Evolutionary conservation across 2,329 filamentous ascomycete genomes (phyloP), one percentile per base, ranked within the genome.

Genomic region (Claviceps monticola): DNA sequence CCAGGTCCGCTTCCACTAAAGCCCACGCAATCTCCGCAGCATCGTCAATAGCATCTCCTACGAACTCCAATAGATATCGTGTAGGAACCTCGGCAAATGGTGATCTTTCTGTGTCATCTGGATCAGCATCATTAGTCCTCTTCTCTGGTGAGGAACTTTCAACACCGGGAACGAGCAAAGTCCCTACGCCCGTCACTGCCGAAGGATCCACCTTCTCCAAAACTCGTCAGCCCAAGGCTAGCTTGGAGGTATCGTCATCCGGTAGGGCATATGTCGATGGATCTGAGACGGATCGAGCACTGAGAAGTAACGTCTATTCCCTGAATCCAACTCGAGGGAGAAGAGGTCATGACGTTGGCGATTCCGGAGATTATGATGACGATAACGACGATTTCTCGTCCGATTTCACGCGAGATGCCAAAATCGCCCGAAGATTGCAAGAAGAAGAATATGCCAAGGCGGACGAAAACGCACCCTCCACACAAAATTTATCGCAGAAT

Each of bases 261-360:
- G 54, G 56, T 1, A 56, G 53, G 46, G 54, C 60, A 44, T 50
- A 46, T 1, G 50, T 47, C 5, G 52, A 53, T 8, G 53, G 50
- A 16, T 9, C 34, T n/a, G 61, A 63, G 21, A 58, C 57, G 21
- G 65, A 69, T 29, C 57, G 62, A n/a, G 59, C 58, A 13, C 48
- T 66, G 14, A 59, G 63, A 16, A 60, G 59, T 8, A 81, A 74
- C 65, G 66, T 74, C 48, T 76, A 71, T 55, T 69, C 75, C 2
- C 62, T 79, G 59, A 67, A 66, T 39, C 53, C 68, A 67, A 74
- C 56, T 62, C 67, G 50, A 75, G 78, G 64, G 65, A 71, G 48
- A 55, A 68, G 51, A 61, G 69, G 36, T 9, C 51, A 41, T 3
- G 65, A 72, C 65, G 75, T 55, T 62, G 65, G 69, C 1, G 68